phyloP scores from a whole-genome alignment of 2,329 filamentous ascomycete genomes.

The Botrytis squamosa region DNA sequence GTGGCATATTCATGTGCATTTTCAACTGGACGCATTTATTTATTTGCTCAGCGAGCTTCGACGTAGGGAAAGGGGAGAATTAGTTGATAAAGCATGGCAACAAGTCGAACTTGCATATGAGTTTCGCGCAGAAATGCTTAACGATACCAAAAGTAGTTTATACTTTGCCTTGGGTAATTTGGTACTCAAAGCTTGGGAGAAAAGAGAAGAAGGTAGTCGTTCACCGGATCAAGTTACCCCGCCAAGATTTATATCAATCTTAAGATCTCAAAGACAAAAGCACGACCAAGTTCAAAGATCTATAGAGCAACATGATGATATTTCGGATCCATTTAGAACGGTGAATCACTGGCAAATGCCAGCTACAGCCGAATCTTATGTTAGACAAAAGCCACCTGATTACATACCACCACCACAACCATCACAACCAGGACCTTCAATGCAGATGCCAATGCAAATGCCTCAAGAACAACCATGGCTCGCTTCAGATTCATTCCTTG shows the following conservation, averaged over 20 bases:
- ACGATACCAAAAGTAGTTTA: constrained; percentile 34
- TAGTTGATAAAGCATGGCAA: constrained; percentile 38
- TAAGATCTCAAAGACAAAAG: constrained; percentile 31
- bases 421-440: background rate
- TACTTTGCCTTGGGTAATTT: constrained; percentile 37
- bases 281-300: background rate
- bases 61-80: constrained; percentile 34
- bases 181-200: constrained; percentile 37
- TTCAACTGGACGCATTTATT: constrained; percentile 41
- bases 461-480: constrained; percentile 12
- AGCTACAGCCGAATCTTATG: constrained; percentile 9
- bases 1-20: constrained; percentile 41
- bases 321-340: background rate
- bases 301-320: background rate
- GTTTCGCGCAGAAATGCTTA: constrained; percentile 35
- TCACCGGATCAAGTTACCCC: constrained; percentile 11
- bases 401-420: constrained; percentile 3
- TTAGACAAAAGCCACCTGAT: constrained; percentile 17
- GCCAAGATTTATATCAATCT: constrained; percentile 17
- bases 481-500: constrained; percentile 21
- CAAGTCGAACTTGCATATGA: constrained; percentile 36
- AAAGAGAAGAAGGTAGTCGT: constrained; percentile 32
- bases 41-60: constrained; percentile 41
- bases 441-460: background rate
- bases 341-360: constrained; percentile 7